Conservation (phyloP, 169 alveolate species). For the Miamiensis avidus region DNA sequence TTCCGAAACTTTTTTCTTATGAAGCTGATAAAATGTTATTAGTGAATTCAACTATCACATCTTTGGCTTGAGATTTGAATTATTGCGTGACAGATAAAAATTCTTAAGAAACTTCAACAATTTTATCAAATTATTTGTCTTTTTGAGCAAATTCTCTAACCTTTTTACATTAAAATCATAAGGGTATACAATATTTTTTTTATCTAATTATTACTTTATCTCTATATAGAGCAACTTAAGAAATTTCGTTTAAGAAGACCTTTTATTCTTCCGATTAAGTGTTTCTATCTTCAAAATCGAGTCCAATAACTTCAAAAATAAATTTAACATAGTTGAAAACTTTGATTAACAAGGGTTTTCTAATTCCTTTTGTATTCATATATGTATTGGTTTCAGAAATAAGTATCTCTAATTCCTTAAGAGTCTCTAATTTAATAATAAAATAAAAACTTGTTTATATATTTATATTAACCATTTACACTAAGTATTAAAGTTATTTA, state of each 20-base stretch:
- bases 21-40: conserved; percentile 65
- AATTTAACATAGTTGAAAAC: not conserved
- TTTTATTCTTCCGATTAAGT: too few relatives aligned
- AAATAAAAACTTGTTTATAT: too few relatives aligned
- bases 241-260: not conserved
- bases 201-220: conserved; percentile 42
- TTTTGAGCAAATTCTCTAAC: conserved; percentile 53
- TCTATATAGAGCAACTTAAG: conserved; percentile 8
- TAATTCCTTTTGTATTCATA: conserved; percentile 33
- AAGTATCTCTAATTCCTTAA: conserved; percentile 57
- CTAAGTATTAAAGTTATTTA: conserved; percentile 84
- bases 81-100: conserved; percentile 55
- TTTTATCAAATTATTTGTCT: conserved; percentile 53
- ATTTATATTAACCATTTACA: too few relatives aligned
- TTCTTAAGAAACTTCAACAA: conserved; percentile 52
- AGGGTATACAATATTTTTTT: conserved; percentile 1
- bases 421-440: too few relatives aligned
- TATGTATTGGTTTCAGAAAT: conserved; percentile 67
- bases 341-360: not conserved
- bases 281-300: not conserved
- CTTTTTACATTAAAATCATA: conserved; percentile 10
- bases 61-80: conserved; percentile 50
- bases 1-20: conserved; percentile 54
- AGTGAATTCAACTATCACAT: conserved; percentile 61
- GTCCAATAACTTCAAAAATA: not conserved